Conservation (phyloP, 2,329 filamentous ascomycete species). For the Trichophyton schoenleinii region DNA sequence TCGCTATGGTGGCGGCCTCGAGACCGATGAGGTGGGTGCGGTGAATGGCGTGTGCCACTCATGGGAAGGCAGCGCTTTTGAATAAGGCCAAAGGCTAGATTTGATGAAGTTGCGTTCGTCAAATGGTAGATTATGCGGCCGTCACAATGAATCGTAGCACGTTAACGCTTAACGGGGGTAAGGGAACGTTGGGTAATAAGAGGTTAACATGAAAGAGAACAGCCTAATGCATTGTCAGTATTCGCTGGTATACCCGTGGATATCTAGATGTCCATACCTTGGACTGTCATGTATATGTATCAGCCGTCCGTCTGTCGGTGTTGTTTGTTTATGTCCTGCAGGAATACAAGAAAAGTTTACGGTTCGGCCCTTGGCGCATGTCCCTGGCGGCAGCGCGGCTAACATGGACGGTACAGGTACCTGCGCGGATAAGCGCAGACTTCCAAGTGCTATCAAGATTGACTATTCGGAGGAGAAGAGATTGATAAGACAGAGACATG, state of each 20-base stretch:
- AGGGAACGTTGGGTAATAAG: neutral
- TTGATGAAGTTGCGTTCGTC: neutral
- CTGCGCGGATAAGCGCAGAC: neutral
- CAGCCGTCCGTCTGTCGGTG: neutral
- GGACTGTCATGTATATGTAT: neutral
- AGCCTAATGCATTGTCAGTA: neutral
- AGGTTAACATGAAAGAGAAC: neutral
- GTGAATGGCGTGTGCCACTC: conserved; percentile 9
- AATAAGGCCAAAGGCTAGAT: neutral
- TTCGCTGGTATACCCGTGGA: neutral
- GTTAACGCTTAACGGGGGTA: neutral
- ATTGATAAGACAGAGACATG: neutral
- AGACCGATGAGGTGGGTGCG: conserved; percentile 13
- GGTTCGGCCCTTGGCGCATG: neutral
- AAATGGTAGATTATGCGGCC: neutral
- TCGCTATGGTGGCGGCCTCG: conserved; percentile 9
- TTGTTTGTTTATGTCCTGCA: neutral
- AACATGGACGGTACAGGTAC: neutral
- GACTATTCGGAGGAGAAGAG: no score
- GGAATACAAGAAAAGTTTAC: neutral
- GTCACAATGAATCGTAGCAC: neutral
- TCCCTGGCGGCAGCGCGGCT: neutral
- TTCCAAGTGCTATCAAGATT: no score
- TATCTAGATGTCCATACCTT: no score
- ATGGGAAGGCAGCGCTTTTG: neutral